These are phyloP conservation scores for Tetrastigma voinierianum DNA, from an alignment of 164 flowering plant species.

Conservation along the genomic window DNA sequence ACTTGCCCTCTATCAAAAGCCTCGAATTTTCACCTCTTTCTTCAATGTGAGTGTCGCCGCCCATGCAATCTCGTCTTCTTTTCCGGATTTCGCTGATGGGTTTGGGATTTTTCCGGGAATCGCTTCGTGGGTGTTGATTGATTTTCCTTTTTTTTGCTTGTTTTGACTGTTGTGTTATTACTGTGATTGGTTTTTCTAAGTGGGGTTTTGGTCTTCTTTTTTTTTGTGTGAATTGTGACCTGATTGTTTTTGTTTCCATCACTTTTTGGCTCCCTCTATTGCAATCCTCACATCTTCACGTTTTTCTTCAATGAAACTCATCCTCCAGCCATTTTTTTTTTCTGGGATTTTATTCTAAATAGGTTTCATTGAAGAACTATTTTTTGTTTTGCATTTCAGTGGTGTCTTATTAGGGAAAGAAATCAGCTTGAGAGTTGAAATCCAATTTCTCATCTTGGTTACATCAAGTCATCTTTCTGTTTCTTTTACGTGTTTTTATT, in stretches of 20 bases:
- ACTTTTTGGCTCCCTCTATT: no score
- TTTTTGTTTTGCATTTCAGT: not conserved
- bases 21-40: conserved; percentile 30
- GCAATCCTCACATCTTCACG: no score
- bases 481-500: not conserved
- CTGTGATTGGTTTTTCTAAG: conserved; percentile 2
- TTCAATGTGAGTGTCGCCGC: conserved; percentile 35
- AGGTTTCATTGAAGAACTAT: not conserved
- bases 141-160: not conserved
- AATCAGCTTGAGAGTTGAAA: not conserved
- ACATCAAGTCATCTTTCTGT: not conserved
- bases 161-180: not conserved
- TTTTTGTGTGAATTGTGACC: not conserved
- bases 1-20: conserved; percentile 20
- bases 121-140: not conserved
- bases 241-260: no score
- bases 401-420: not conserved
- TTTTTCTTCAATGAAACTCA: no score
- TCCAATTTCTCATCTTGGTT: not conserved
- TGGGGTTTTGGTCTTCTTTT: conserved; percentile 2
- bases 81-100: not conserved
- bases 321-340: no score
- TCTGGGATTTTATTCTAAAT: no score
- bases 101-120: not conserved
- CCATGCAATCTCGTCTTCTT: not conserved